Base-by-base conservation (phyloP, 176 grass and related monocot genomes). In the Tuctoria greenei region DNA sequence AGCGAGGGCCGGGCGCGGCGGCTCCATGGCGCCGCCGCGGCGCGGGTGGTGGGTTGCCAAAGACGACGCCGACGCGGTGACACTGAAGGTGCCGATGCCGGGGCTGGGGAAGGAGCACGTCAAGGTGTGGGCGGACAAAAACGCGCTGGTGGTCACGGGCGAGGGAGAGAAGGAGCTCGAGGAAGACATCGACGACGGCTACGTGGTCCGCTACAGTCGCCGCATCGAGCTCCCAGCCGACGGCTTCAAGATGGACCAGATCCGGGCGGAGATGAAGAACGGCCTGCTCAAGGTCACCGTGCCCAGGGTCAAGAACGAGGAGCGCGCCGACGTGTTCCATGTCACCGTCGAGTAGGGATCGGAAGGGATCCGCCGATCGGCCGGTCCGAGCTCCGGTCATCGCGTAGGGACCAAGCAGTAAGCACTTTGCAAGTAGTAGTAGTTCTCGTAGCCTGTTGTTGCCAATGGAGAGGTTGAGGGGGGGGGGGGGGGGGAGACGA, bases 221-320 rank as follows among this genome's bases (percentile, higher is more conserved):
- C 72, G 72, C 69, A 86, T 95, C 71, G 75, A 85, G 2, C 67
- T 92, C 38, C 66, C 89, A 35, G 20, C 41, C 0, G 82, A 86
- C 36, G 36, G 43, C 1, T 90, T 66, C 75, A 81, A 60, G 84
- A 64, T 96, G 87, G 89, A 96, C 69, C 54, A 79, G 89, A 82
- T 92, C 78, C 82, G 65, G 66, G 93, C 81, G 3, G 89, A 86
- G 89, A 96, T 90, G 93, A 96, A 92, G 81, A 87, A 92, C 18
- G 93, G 93, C 35, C 52, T 89, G 69, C 93, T 96, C 56, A 87
- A 61, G 74, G 74, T 92, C 11, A 82, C 86, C 31, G 58, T 96
- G 50, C 92, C 89, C 45, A 96, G 83, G 89, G 26, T 85, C 7
- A 92, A 89, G 84, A 2, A 73, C 16, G 83, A 89, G 83, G 86